phyloP scores from a whole-genome alignment of 2,329 filamentous ascomycete genomes.

The Mariannaea sp. region DNA sequence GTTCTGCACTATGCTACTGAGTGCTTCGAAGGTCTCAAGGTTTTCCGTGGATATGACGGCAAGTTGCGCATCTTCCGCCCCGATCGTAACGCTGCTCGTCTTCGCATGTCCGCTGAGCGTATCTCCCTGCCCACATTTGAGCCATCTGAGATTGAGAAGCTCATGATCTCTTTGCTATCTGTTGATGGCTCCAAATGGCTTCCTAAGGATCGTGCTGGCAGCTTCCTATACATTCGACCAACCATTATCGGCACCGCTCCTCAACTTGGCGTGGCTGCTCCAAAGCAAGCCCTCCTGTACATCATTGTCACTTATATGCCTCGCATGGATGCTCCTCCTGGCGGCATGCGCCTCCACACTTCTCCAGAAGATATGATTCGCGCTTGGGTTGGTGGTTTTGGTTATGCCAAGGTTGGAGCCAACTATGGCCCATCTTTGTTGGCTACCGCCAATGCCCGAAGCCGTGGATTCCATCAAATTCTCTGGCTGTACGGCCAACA shows the following conservation, averaged over 20 bases:
- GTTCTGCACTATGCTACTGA: conserved; percentile 88
- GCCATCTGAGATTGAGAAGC: conserved; percentile 71
- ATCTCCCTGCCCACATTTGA: conserved; percentile 78
- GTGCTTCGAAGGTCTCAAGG: conserved; percentile 86
- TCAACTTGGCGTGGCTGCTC: conserved; percentile 79
- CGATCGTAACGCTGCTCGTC: conserved; percentile 70
- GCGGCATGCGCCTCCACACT: conserved; percentile 76
- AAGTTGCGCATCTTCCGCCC: conserved; percentile 79
- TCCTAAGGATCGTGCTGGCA: conserved; percentile 67
- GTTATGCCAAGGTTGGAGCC: conserved; percentile 88
- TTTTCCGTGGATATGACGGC: conserved; percentile 78
- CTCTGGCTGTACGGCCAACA: conserved; percentile 89
- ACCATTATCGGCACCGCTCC: conserved; percentile 84
- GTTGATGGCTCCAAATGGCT: conserved; percentile 81
- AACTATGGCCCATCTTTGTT: conserved; percentile 89
- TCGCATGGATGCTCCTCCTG: conserved; percentile 54
- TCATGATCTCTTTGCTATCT: conserved; percentile 72
- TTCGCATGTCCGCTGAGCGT: conserved; percentile 62
- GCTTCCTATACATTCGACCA: conserved; percentile 83
- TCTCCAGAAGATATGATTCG: conserved; percentile 81
- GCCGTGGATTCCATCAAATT: conserved; percentile 81
- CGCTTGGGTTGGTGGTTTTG: conserved; percentile 92
- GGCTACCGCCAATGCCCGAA: conserved; percentile 75
- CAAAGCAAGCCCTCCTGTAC: conserved; percentile 85
- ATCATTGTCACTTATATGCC: conserved; percentile 73